Evolutionary conservation across 169 alveolate species (phyloP), one percentile per base, ranked within the genome.

Genomic region (Condylostoma magnum): DNA sequence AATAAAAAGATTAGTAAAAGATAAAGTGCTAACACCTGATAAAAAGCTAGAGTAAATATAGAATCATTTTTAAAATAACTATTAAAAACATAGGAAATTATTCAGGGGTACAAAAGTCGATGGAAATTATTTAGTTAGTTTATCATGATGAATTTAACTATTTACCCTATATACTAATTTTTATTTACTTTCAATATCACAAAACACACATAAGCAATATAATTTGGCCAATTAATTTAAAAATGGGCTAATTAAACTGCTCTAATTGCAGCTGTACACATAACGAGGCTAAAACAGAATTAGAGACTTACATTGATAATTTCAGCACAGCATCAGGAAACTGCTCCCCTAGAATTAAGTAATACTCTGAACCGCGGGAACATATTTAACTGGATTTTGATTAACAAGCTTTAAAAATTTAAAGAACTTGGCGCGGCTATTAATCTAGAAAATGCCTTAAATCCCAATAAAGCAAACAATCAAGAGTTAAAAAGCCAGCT

Each of bases 401-500:
- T 25, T 37, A 27, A 25, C 12, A 46, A 46, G 30, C 44, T n/a
- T 27, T 63, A 22, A 41, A 44, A 25, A 41, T 63, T 8, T 44
- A 63, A 30, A 18, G 58, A 6, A 20, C 12, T 18, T 43, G 54
- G 60, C 30, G 73, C 4, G 73, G 73, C 4, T 33, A 63, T 20
- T 44, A 63, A 22, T 36, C 22, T 46, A 36, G 73, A 28, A 63
- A 63, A 25, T 22, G 25, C 15, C 46, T 63, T 3, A 3, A 20
- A 4, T 57, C 38, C 38, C 43, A 44, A 4, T 37, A 34, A 31
- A 31, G n/a, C 30, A 44, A 12, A 18, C 55, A 36, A 43, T 36
- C 22, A 20, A 38, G 73, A 15, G 87, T 74, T 53, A 50, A 50
- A 5, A 37, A 80, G 8, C 75, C 87, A 28, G 76, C 86, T 56